Percentiles rank a stretch among this genome's conserved stretches.
Conservation (phyloP, 768 basidiomycete genomes). For the Amanita muscaria region DNA sequence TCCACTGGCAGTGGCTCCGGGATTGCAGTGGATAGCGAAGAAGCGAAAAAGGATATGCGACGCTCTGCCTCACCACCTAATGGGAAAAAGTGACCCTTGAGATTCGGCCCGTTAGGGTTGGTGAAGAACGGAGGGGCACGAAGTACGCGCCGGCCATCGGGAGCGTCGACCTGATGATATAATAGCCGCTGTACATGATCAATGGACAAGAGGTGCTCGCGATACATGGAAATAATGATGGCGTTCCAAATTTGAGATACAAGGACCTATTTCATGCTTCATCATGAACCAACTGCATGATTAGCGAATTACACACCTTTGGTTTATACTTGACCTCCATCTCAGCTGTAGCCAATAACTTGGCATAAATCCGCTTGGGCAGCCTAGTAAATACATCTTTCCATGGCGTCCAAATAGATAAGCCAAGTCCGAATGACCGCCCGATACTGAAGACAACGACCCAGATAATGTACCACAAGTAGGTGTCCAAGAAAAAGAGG, state of each 20-base stretch:
- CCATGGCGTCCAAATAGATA: conserved; percentile 99
- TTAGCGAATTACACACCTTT: conserved; percentile 49
- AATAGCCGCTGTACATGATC: conserved; percentile 96
- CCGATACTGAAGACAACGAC: conserved; percentile 89
- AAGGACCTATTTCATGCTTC: conserved; percentile 45
- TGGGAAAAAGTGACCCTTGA: conserved; percentile 87
- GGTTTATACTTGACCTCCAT: conserved; percentile 99
- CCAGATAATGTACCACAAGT: conserved; percentile 99
- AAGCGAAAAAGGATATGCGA: conserved; percentile 97
- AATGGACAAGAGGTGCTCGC: conserved; percentile 95
- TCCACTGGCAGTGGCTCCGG: conserved; percentile 95
- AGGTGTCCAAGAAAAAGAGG: conserved; percentile 99
- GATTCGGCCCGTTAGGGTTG: conserved; percentile 66
- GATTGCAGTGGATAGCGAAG: conserved; percentile 90
- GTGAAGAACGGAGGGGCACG: conserved; percentile 99
- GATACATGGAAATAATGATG: conserved; percentile 99
- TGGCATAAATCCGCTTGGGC: conserved; percentile 97
- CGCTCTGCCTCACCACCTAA: conserved; percentile 91
- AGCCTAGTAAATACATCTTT: conserved; percentile 92
- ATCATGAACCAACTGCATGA: not conserved
- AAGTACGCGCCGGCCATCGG: conserved; percentile 83
- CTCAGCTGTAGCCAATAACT: conserved; percentile 88
- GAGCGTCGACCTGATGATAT: conserved; percentile 92
- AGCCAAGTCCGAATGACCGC: conserved; percentile 83
- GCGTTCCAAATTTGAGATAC: conserved; percentile 99